Conservation (phyloP, 352 stramenopile genomes). For the Phytopythium kandeliae region DNA sequence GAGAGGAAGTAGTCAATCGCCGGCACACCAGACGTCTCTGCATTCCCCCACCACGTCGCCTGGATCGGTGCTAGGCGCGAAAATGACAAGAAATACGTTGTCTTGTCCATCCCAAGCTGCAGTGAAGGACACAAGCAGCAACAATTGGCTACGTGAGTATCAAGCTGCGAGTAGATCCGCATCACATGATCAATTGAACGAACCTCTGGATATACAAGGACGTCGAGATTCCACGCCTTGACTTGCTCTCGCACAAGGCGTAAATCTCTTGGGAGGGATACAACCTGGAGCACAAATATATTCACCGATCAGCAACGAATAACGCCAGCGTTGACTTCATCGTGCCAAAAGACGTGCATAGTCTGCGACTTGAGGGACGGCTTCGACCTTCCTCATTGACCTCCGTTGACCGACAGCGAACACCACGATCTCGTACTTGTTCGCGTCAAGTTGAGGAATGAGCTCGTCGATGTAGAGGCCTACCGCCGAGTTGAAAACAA, state of each 20-base stretch:
- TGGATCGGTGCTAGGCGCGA: constrained; percentile 59
- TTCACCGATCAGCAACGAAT: neutral
- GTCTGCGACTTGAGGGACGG: constrained; percentile 50
- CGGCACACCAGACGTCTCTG: constrained; percentile 62
- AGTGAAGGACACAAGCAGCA: neutral
- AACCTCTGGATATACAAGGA: constrained; percentile 74
- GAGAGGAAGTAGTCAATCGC: constrained; percentile 67
- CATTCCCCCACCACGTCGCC: constrained; percentile 70
- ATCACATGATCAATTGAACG: neutral
- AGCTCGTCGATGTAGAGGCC: constrained; percentile 61
- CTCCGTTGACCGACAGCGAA: constrained; percentile 61
- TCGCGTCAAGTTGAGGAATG: constrained; percentile 39
- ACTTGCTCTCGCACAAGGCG: constrained; percentile 41
- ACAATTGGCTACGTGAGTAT: neutral
- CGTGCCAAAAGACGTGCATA: constrained; percentile 12
- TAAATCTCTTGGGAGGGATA: constrained; percentile 47
- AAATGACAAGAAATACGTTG: constrained; percentile 71
- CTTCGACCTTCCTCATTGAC: constrained; percentile 36
- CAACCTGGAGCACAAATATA: constrained; percentile 23
- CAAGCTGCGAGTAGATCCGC: neutral
- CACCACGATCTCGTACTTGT: constrained; percentile 65
- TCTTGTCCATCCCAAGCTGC: constrained; percentile 74
- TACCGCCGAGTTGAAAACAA: constrained; percentile 44
- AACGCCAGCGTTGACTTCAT: neutral
- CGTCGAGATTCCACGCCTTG: constrained; percentile 36